Conservation (phyloP, 352 stramenopile genomes). For the Lagenidium giganteum region DNA sequence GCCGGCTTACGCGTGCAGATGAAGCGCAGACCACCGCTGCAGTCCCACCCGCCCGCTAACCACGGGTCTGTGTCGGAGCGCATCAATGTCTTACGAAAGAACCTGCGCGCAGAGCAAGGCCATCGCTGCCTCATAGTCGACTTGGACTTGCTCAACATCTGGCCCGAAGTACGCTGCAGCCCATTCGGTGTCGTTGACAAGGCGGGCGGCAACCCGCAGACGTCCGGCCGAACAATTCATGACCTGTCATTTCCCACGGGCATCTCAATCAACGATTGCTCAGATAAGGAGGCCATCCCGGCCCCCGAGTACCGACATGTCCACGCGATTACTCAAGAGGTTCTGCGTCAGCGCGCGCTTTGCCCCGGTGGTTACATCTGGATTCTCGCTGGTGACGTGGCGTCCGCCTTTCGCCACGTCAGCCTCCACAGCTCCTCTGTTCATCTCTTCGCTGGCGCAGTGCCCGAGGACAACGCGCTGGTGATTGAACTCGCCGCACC, state of each 20-base stretch:
- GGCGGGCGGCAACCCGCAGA: background rate
- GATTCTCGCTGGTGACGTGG: slow-evolving; percentile 9
- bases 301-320: background rate
- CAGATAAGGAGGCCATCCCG: background rate
- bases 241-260: slow-evolving; percentile 1
- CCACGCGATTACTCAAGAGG: background rate
- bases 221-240: slow-evolving; percentile 3
- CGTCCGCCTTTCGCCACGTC: slow-evolving; percentile 6
- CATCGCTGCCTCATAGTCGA: too few relatives aligned
- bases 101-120: too few relatives aligned
- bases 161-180: too few relatives aligned
- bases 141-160: too few relatives aligned
- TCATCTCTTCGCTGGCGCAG: too few relatives aligned
- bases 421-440: background rate
- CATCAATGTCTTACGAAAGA: too few relatives aligned
- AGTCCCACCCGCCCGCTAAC: too few relatives aligned
- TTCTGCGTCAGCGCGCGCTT: background rate
- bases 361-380: background rate
- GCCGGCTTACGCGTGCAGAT: too few relatives aligned
- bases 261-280: slow-evolving; percentile 1
- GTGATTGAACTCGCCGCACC: slow-evolving; percentile 1
- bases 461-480: too few relatives aligned
- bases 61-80: too few relatives aligned
- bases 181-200: slow-evolving; percentile 8
- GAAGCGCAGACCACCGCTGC: too few relatives aligned